Evolutionary conservation across 176 grass and related monocot genomes (phyloP).

Genomic region (Juncus inflexus): DNA sequence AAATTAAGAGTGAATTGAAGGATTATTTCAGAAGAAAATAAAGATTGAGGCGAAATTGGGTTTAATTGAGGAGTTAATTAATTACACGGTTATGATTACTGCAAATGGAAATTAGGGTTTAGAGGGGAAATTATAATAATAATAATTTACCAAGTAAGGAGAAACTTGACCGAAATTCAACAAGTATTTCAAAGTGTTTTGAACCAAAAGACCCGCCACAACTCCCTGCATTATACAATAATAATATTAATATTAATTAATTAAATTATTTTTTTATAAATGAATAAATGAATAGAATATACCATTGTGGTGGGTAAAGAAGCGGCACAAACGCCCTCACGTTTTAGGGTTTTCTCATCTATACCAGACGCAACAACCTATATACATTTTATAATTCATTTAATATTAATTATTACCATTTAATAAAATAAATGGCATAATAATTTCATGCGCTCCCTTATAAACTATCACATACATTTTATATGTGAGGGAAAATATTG

Average conservation of each 20-base stretch:
- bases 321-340: slow-evolving; percentile 96
- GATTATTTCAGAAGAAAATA: neutral
- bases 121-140: neutral
- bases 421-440: too few relatives aligned
- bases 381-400: slow-evolving; percentile 5
- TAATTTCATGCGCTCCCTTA: too few relatives aligned
- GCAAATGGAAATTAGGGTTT: neutral
- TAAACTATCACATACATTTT: too few relatives aligned
- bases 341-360: slow-evolving; percentile 86
- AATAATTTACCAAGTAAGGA: slow-evolving; percentile 75
- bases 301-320: slow-evolving; percentile 99
- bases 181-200: slow-evolving; percentile 93
- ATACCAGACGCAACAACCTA: slow-evolving; percentile 97
- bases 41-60: neutral
- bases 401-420: neutral
- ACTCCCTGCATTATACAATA: slow-evolving; percentile 60
- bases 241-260: too few relatives aligned
- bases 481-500: too few relatives aligned
- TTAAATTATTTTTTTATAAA: too few relatives aligned
- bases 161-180: slow-evolving; percentile 98
- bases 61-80: too few relatives aligned
- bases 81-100: neutral
- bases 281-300: neutral
- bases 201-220: slow-evolving; percentile 81
- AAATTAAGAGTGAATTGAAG: neutral